Evolutionary conservation across 73 alveolate species (phyloP).

Genomic region (Paramecium tetraurelia): DNA sequence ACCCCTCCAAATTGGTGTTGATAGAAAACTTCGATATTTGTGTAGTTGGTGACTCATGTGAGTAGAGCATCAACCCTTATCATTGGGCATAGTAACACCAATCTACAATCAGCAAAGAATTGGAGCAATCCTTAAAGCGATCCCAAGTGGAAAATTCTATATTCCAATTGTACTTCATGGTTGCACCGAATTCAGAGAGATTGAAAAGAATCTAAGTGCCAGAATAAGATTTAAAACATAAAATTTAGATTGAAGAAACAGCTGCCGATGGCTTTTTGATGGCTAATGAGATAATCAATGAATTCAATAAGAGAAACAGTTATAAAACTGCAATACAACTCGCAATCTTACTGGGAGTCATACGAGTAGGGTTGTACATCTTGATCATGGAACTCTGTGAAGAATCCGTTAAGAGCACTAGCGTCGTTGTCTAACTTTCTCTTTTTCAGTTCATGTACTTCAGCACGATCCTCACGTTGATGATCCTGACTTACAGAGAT

Average conservation of each 20-base stretch:
- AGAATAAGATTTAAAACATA: neutral
- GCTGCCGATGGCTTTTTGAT: neutral
- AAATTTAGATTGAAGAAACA: neutral
- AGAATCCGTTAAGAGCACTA: neutral
- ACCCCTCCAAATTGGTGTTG: neutral
- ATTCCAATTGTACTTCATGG: neutral
- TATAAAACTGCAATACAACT: neutral
- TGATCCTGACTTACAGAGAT: conserved; percentile 13
- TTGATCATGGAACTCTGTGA: neutral
- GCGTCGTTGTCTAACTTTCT: neutral
- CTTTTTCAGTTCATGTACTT: neutral
- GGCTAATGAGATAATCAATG: neutral
- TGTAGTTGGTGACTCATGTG: neutral
- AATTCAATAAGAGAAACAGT: neutral
- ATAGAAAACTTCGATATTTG: neutral
- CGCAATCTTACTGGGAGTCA: neutral
- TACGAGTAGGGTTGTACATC: neutral
- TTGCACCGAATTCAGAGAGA: neutral
- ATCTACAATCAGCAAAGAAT: neutral
- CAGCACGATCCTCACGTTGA: neutral
- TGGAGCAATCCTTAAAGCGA: neutral
- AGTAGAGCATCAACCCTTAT: neutral
- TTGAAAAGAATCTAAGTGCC: neutral
- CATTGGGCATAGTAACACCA: neutral
- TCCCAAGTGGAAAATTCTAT: neutral